Evolutionary conservation across 192 early-diverging fungal species (phyloP), one percentile per base, ranked within the genome.

Genomic region (Coemansia sp.): DNA sequence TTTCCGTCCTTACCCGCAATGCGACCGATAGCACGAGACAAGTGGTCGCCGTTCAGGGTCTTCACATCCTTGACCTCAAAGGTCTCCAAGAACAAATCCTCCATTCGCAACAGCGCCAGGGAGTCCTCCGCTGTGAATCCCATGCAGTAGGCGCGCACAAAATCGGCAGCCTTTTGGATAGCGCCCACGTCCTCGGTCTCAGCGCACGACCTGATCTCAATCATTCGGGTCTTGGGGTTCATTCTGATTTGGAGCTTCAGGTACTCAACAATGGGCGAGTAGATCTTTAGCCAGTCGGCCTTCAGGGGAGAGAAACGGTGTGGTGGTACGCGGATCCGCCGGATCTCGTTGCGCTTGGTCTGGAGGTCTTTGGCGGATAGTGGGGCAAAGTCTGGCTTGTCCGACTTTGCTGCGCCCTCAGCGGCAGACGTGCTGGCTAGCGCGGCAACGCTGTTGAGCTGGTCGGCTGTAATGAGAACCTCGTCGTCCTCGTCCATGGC

Each of bases 61-160:
- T 96, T 95, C 31, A 99, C 88, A 79, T 99, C 97, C 85, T 98
- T 97, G 82, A 97, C 91, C 63, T 97, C 95, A 78, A 99, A 99
- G 6, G 93, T 88, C 69, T 99, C 97, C 72, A 99, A 69, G 76
- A 90, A 99, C 66, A 99, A 80, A 67, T 99, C 97, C 69, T 99
- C 97, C 82, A 99, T 83, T 63, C 97, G 90, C 61, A 99, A 74
- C 37, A 99, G 86, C 0, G 97, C 94, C 69, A 97, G 82, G 20
- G 95, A 90, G 69, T 99, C 97, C 80, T 92, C 93, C 38, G 96
- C 83, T 45, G 96, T 91, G 77, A 99, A 99, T 18, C 97, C 97
- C 18, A 98, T 75, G 64, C 88, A 86, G 75, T 92, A 99, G 3
- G 97, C 97, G 55, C 87, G 89, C 42, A 99, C 86, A 85, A 99